phyloP scores from a whole-genome alignment of 345 rosid species.

The Pseudoturritis turrita region DNA sequence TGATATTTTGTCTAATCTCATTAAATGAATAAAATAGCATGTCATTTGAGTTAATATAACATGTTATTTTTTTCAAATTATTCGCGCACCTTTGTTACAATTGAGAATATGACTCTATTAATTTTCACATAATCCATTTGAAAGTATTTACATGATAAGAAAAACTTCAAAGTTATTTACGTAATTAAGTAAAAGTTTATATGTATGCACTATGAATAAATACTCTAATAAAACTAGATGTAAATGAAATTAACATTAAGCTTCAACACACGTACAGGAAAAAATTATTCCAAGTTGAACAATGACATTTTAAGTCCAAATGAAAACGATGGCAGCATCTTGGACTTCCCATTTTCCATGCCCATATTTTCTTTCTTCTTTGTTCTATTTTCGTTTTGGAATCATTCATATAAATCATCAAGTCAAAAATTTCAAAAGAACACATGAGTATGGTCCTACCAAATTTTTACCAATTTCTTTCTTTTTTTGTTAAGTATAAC shows the following conservation, averaged over 20 bases:
- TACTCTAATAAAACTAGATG: no score
- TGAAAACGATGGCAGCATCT: slow-evolving; percentile 23
- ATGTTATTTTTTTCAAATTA: no score
- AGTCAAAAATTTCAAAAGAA: background rate
- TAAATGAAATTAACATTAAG: background rate
- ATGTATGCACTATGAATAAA: no score
- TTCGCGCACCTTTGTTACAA: no score
- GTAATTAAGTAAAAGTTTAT: no score
- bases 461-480: slow-evolving; percentile 3
- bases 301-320: slow-evolving; percentile 13
- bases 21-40: no score
- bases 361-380: background rate
- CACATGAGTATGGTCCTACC: slow-evolving; percentile 6
- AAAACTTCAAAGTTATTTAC: no score
- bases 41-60: no score
- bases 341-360: slow-evolving; percentile 1
- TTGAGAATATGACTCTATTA: no score
- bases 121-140: no score
- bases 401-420: background rate
- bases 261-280: background rate
- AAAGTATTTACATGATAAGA: no score
- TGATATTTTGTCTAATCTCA: no score
- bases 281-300: background rate
- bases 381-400: background rate
- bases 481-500: background rate